Evolutionary conservation across 495 filamentous ascomycete species (phyloP).

Genomic region (Pseudomonodictys pantanalensis): DNA sequence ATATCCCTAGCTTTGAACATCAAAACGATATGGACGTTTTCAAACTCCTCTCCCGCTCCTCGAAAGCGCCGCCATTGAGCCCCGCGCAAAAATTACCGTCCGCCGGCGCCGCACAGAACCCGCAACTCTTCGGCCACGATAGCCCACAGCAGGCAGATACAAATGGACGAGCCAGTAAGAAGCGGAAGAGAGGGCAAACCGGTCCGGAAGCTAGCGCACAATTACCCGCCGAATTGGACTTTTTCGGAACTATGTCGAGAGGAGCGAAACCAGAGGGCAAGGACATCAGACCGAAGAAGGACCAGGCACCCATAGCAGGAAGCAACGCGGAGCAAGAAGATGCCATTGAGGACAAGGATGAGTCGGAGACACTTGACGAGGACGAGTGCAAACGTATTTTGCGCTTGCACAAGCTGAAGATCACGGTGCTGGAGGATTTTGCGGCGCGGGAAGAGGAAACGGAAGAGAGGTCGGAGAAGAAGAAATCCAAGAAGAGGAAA

Average conservation of each 20-base stretch:
- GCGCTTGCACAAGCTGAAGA: constrained; percentile 80
- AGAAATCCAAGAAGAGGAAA: constrained; percentile 43
- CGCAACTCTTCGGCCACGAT: constrained; percentile 53
- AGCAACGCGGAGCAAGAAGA: neutral
- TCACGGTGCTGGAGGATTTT: constrained; percentile 59
- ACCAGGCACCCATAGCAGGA: neutral
- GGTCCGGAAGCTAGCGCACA: neutral
- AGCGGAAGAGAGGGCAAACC: constrained; percentile 40
- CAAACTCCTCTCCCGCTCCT: constrained; percentile 64
- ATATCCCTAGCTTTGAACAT: neutral
- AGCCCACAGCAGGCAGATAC: constrained; percentile 28
- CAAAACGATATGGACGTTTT: constrained; percentile 57
- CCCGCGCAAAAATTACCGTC: constrained; percentile 48
- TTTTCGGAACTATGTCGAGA: constrained; percentile 30
- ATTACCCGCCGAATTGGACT: constrained; percentile 36
- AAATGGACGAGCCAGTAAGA: constrained; percentile 30
- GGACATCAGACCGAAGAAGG: constrained; percentile 3
- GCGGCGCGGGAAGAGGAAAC: neutral
- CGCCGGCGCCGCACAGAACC: constrained; percentile 51
- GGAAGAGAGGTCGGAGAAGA: constrained; percentile 31
- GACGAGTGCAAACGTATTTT: constrained; percentile 73
- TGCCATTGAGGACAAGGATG: neutral
- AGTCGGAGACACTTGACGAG: constrained; percentile 37
- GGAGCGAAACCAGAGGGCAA: neutral
- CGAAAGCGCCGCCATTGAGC: constrained; percentile 45